Base-by-base conservation (phyloP, 306 rosid species). In the Mimosa pudica region DNA sequence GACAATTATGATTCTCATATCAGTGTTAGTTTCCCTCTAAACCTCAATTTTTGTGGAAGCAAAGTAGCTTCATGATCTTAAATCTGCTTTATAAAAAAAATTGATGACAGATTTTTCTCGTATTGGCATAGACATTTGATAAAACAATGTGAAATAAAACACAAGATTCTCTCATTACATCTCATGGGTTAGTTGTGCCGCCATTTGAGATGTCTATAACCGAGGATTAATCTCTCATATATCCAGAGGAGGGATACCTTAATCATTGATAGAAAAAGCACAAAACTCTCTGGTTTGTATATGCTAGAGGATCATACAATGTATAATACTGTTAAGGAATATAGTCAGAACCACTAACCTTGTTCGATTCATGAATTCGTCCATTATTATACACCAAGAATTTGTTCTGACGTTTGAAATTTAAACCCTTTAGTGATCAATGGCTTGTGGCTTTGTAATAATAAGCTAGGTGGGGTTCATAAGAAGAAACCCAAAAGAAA, bases 281-380 rank as follows among this genome's bases (percentile, higher is more conserved):
- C 30, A 24, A 24, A 1, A 24, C 13, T 57, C 30, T 76, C 12
- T 36, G 76, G 33, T 47, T 47, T 69, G 11, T 69, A 24, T 24
- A 57, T 10, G 10, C 41, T 30, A 64, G 32, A 55, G 20, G 58
- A 18, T 8, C 24, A 68, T 51, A 52, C 16, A 46, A 67, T 30
- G 32, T 47, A 33, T 62, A 70, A 14, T 54, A 12, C 79, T 55
- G 48, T 41, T 13, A 36, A 36, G 20, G 24, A 17, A 10, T 66
- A 35, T 30, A 75, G 20, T 47, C 45, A 75, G 77, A 64, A 65
- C n/a, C 70, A 81, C 89, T 71, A 76, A 92, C 99, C 96, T 90
- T 10, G 61, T 81, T 74, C 86, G 92, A 71, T 67, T 84, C 41
- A 80, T 46, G 47, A 78, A 77, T 78, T 81, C 54, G 17, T 85